phyloP scores from a whole-genome alignment of 1,284 basidiomycete genomes.

The Pascua guehoae region DNA sequence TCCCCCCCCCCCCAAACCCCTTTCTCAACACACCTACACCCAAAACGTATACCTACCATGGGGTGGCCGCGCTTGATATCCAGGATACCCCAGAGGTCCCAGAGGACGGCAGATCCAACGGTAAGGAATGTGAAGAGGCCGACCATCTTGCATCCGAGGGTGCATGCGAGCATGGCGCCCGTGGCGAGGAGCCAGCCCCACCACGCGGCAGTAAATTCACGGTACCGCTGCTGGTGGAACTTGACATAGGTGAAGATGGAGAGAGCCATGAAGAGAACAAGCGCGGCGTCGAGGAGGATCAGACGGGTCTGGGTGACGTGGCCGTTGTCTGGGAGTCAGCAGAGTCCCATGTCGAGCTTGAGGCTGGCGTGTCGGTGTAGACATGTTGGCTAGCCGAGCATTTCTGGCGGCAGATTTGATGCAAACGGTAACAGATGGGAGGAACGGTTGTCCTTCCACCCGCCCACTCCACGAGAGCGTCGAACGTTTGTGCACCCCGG shows the following conservation, averaged over 20 bases:
- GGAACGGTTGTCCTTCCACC: background rate
- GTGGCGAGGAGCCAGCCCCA: conserved; percentile 92
- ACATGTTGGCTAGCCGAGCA: background rate
- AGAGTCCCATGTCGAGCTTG: background rate
- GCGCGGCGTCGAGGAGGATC: conserved; percentile 89
- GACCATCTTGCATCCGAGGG: conserved; percentile 97
- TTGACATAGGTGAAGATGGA: conserved; percentile 93
- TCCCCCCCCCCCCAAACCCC: no score
- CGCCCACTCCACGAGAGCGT: background rate
- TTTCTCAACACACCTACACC: background rate
- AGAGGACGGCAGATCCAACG: conserved; percentile 83
- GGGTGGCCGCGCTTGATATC: conserved; percentile 72
- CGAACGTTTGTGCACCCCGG: no score
- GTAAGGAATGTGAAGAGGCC: conserved; percentile 87
- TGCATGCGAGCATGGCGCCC: conserved; percentile 88
- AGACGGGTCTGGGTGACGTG: conserved; percentile 93
- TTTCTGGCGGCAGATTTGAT: background rate
- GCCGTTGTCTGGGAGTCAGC: conserved; percentile 70
- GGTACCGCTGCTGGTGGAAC: conserved; percentile 92
- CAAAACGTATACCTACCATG: conserved; percentile 60
- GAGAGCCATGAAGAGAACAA: conserved; percentile 93
- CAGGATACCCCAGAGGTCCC: conserved; percentile 92
- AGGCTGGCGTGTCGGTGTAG: no score
- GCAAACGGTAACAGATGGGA: no score
- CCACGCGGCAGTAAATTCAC: conserved; percentile 84